Evolutionary conservation across 2,329 filamentous ascomycete genomes (phyloP), one percentile per base, ranked within the genome.

Genomic region (Didymellaceae sp.): DNA sequence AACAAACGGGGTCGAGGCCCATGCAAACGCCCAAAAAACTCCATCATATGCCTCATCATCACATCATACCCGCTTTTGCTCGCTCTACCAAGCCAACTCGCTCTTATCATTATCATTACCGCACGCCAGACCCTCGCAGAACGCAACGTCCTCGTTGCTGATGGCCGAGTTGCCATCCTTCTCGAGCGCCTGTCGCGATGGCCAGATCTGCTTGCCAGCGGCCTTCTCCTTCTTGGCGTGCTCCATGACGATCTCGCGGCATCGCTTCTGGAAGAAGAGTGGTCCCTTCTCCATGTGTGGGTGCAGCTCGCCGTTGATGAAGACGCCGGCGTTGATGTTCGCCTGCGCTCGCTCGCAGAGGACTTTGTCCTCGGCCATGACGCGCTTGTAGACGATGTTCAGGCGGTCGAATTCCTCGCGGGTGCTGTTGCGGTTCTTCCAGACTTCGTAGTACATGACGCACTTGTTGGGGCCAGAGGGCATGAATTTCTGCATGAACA

Each of bases 321-420:
- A 87, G 42, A 86, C 77, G 6, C 83, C 83, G 0, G 80, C 77
- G 65, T 84, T 82, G 59, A 87, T 76, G 66, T 87, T 87, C 66
- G 76, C 77, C 63, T 87, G 84, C 1, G 82, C 79, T 10, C 77
- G 77, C 58, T 78, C 74, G 73, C 84, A 87, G 20, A 87, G 79
- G 7, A 80, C 75, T 63, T 86, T 86, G 73, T 87, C 85, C 68
- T 87, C 85, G 1, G 78, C 77, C 80, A 86, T 82, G 68, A 87
- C 79, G 30, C 81, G 80, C 70, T 83, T 83, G 75, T 86, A 87
- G 60, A 86, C 82, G 35, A 80, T 70, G 66, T 77, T 79, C 68
- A 86, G 82, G 43, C 75, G 69, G 11, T 77, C 70, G 64, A 86
- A 87, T 51, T 85, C 80, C 20, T 80, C 79, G 13, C 86, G 80